Percentiles rank a stretch among this genome's conserved stretches.
Conservation (phyloP, 2,329 filamentous ascomycete species). For the Pseudomassariella vexata region DNA sequence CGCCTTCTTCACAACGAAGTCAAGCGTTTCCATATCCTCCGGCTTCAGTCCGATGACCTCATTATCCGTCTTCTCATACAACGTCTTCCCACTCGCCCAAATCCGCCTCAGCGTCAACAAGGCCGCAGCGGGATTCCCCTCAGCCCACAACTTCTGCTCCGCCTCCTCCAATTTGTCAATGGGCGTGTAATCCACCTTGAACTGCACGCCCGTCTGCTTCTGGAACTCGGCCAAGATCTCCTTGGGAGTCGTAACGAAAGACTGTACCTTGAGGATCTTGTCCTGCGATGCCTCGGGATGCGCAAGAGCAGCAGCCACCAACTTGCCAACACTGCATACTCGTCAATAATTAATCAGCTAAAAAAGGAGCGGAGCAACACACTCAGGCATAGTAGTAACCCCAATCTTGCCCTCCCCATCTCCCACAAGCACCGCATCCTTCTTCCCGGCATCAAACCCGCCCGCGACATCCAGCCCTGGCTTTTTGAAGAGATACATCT, state of each 20-base stretch:
- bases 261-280: constrained; percentile 61
- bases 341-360: neutral
- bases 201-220: constrained; percentile 54
- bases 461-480: constrained; percentile 37
- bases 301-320: constrained; percentile 56
- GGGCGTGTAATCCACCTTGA: constrained; percentile 47
- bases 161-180: constrained; percentile 46
- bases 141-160: constrained; percentile 55
- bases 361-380: constrained; percentile 24
- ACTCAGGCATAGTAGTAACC: constrained; percentile 69
- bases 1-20: constrained; percentile 33
- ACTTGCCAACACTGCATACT: constrained; percentile 53
- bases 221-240: constrained; percentile 63
- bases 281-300: constrained; percentile 48
- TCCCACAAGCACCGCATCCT: constrained; percentile 55
- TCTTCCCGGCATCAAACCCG: constrained; percentile 51
- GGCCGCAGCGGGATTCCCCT: constrained; percentile 45
- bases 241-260: constrained; percentile 60
- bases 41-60: constrained; percentile 43
- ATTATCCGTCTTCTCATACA: constrained; percentile 67
- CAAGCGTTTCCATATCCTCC: constrained; percentile 46
- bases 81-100: constrained; percentile 66
- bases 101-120: constrained; percentile 59
- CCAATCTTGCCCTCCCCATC: constrained; percentile 57
- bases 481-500: constrained; percentile 43